Percentiles rank a stretch among this genome's conserved stretches.
Conservation (phyloP, 2,329 filamentous ascomycete genomes). For the Ophiostoma triangulosporum region DNA sequence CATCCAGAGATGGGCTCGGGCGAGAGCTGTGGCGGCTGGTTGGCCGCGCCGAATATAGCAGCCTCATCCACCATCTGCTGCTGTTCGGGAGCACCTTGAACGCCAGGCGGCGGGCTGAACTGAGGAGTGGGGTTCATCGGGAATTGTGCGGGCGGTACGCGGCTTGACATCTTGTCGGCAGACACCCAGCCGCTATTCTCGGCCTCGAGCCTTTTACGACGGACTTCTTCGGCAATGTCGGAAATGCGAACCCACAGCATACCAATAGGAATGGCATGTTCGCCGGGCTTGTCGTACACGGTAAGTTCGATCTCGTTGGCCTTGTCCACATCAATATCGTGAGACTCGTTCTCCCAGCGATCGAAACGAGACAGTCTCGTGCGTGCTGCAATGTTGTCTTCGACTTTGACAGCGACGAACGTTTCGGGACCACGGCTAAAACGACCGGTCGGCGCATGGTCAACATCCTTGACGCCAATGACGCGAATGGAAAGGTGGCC, state of each 20-base stretch:
- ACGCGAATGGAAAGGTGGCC: conserved; percentile 80
- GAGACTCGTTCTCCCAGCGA: conserved; percentile 80
- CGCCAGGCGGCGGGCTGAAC: conserved; percentile 31
- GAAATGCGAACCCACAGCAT: conserved; percentile 95
- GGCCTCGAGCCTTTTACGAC: conserved; percentile 90
- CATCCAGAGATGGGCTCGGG: conserved; percentile 70
- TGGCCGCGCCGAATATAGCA: conserved; percentile 15
- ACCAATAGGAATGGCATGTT: conserved; percentile 83
- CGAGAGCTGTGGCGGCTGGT: conserved; percentile 33
- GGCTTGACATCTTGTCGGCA: conserved; percentile 67
- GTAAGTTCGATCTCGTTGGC: conserved; percentile 97
- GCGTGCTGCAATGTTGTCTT: conserved; percentile 80
- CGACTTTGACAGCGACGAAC: conserved; percentile 90
- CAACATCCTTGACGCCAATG: conserved; percentile 82
- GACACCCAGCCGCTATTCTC: conserved; percentile 95
- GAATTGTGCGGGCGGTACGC: conserved; percentile 39
- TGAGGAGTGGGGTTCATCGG: conserved; percentile 36
- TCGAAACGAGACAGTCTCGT: conserved; percentile 78
- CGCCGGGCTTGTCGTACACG: conserved; percentile 88
- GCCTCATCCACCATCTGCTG: conserved; percentile 14
- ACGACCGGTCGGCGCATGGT: conserved; percentile 71
- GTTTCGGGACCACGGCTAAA: conserved; percentile 90
- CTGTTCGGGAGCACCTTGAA: conserved; percentile 21
- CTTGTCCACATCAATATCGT: conserved; percentile 91
- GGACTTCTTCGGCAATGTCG: conserved; percentile 94